Evolutionary conservation across 768 basidiomycete species (phyloP), one percentile per base, ranked within the genome.

Genomic region (Lactarius hengduanensis): DNA sequence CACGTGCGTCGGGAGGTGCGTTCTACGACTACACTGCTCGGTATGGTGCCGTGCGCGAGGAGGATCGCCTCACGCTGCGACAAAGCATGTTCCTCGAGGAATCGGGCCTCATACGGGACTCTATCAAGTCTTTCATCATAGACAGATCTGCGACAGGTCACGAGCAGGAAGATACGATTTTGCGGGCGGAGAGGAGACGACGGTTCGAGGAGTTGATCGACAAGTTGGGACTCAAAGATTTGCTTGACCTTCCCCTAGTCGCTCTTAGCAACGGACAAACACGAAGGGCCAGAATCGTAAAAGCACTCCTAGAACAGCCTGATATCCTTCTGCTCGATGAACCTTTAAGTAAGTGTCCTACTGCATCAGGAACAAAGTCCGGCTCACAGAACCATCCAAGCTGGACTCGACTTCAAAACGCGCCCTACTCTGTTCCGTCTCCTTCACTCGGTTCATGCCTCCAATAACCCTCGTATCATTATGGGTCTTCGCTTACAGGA

Each of bases 11-110:
- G 0, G 85, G 85, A 0, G 87, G 89, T 9, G 91, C 84, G 13
- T 98, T 98, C 78, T 90, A 91, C 67, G 96, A 98, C 77, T 97
- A 90, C 73, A 91, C 94, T 0, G 94, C 95, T 3, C 86, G 95
- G 3, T 98, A 98, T 74, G 94, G 92, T 26, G 90, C 92, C 0
- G 84, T 94, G 45, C 80, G 90, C 20, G 95, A 96, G 20, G 92
- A 90, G 72, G 96, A 96, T 73, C 83, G 84, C 34, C 75, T 87
- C 61, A 93, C 95, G 0, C 81, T 96, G 28, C 80, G 88, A 9
- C 80, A 95, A 71, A 87, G 83, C 65, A 83, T 94, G 45, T 77
- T 81, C 66, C 73, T 73, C 61, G 64, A 80, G 34, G 72, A 74
- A 63, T 72, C 59, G 16, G 73, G 61, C 36, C 57, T 59, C 16